Conservation (phyloP, 495 filamentous ascomycete species). For the Hypoxylon lienhwacheense region DNA sequence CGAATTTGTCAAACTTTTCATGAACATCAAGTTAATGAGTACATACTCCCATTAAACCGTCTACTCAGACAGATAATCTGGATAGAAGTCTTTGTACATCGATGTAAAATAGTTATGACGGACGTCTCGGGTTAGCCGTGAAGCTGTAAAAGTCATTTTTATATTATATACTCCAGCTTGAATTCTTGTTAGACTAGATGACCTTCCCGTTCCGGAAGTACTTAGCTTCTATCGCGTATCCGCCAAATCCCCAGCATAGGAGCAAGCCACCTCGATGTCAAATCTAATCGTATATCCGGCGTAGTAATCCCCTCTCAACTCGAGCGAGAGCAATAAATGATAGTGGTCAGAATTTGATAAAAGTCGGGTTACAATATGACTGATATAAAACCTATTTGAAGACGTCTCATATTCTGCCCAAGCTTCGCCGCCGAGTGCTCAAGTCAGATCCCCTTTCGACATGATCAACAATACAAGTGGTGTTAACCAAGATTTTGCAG, state of each 20-base stretch:
- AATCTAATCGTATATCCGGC: background rate
- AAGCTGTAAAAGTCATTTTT: background rate
- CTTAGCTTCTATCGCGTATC: slow-evolving; percentile 1
- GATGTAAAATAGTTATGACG: no score
- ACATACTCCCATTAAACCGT: no score
- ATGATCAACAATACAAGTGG: slow-evolving; percentile 9
- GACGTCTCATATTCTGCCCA: no score
- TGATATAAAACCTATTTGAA: background rate
- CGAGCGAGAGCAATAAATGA: background rate
- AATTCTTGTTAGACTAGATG: background rate
- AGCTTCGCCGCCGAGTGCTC: no score
- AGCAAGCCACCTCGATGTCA: background rate
- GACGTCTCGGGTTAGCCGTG: slow-evolving; percentile 8
- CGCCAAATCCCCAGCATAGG: background rate
- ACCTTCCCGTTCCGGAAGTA: slow-evolving; percentile 20
- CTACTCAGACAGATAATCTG: background rate
- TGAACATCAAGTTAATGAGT: background rate
- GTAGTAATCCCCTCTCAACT: background rate
- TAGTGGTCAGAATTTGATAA: no score
- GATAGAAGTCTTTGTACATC: slow-evolving; percentile 1
- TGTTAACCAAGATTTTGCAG: slow-evolving; percentile 5
- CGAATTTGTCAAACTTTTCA: slow-evolving; percentile 25
- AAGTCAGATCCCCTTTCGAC: no score
- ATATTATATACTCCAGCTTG: background rate
- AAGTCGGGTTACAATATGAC: no score